Conservation (phyloP, 805 yeast species). For the Metschnikowia proteae region DNA sequence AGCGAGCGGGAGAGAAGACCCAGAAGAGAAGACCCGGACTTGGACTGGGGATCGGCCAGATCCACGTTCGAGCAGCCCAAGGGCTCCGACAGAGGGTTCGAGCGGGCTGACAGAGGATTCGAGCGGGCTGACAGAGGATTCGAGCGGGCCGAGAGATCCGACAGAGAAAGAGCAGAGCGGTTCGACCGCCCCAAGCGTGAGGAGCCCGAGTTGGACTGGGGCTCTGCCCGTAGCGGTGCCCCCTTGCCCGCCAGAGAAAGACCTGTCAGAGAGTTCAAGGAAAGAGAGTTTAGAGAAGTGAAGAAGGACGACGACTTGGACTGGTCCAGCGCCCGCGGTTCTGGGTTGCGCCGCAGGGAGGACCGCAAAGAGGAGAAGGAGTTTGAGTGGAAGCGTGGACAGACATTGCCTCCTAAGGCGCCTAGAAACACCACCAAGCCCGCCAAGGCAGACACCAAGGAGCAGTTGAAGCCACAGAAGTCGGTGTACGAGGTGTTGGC, state of each 20-base stretch:
- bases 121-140: not conserved
- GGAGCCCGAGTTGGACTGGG: conserved; percentile 43
- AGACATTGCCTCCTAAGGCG: conserved; percentile 23
- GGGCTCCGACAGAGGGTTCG: conserved; percentile 20
- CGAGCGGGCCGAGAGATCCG: no score
- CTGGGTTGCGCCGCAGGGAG: conserved; percentile 19
- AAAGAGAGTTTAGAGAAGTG: conserved; percentile 1
- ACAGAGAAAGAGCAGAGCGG: not conserved
- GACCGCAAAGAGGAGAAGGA: conserved; percentile 29
- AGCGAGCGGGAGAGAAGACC: conserved; percentile 22
- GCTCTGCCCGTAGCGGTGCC: conserved; percentile 32
- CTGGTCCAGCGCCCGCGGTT: conserved; percentile 24
- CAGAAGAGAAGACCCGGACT: conserved; percentile 38
- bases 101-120: conserved; percentile 9
- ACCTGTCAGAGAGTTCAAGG: conserved; percentile 3
- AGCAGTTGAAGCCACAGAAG: conserved; percentile 17
- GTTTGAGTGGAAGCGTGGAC: conserved; percentile 39
- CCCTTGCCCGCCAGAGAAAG: conserved; percentile 36
- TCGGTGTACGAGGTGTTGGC: conserved; percentile 20
- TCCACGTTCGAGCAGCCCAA: conserved; percentile 7
- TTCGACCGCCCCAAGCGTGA: conserved; percentile 27
- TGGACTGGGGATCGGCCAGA: conserved; percentile 43
- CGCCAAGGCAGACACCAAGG: conserved; percentile 11
- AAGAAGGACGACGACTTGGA: conserved; percentile 22
- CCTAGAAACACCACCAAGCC: conserved; percentile 6